These are phyloP conservation scores for Cladorrhinum samala DNA, from an alignment of 495 filamentous ascomycete genomes.

Conservation along the genomic window DNA sequence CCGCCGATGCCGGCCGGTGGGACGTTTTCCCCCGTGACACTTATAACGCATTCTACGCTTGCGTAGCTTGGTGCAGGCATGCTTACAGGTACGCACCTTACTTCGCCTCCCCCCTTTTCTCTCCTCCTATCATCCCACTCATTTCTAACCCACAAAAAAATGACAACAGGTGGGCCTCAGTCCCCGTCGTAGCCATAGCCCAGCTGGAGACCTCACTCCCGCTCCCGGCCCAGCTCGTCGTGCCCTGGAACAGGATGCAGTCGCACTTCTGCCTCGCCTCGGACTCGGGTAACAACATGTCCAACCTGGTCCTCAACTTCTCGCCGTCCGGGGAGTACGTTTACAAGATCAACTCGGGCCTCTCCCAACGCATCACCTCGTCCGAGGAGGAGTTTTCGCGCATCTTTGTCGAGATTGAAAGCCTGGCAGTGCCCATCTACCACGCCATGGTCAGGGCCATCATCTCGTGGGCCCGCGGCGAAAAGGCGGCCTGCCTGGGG, in stretches of 20 bases:
- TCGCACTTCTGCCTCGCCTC: conserved; percentile 31
- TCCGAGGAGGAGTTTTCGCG: conserved; percentile 31
- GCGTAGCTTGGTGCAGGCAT: conserved; percentile 31
- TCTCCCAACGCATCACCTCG: conserved; percentile 21
- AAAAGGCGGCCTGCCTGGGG: conserved; percentile 16
- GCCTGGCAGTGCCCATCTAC: conserved; percentile 31
- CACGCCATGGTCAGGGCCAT: conserved; percentile 25
- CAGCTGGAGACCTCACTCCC: conserved; percentile 34
- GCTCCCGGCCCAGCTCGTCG: conserved; percentile 30
- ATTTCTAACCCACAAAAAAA: not conserved
- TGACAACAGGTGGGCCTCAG: conserved; percentile 33
- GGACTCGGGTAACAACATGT: conserved; percentile 32
- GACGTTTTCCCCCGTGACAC: conserved; percentile 21
- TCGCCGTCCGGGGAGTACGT: conserved; percentile 18
- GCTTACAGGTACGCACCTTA: conserved; percentile 25
- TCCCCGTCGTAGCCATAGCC: conserved; percentile 36
- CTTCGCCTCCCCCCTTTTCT: not conserved
- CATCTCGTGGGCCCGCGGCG: conserved; percentile 16
- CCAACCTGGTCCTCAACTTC: conserved; percentile 33
- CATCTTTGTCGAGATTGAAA: conserved; percentile 29
- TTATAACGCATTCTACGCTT: conserved; percentile 36
- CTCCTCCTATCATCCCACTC: not conserved
- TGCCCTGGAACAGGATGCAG: conserved; percentile 36
- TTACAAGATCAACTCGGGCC: conserved; percentile 31
- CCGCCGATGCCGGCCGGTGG: conserved; percentile 23